Percentiles rank a stretch among this genome's conserved stretches.
Evolutionary conservation across 23 red algal genomes (phyloP).

Genomic region (Pyropia yezoensis): DNA sequence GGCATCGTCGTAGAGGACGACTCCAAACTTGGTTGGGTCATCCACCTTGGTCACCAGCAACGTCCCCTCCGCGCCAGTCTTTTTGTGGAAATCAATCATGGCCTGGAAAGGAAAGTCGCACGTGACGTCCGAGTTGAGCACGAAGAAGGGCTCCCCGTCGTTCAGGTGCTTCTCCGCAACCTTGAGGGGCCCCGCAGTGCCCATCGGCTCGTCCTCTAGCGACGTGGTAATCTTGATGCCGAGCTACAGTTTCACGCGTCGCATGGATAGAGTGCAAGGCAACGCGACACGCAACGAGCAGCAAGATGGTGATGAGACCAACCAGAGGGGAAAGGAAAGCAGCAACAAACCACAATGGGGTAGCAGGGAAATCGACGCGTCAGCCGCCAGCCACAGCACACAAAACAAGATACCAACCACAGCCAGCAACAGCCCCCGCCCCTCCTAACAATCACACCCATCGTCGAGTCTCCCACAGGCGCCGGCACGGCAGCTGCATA

Average conservation of each 20-base stretch:
- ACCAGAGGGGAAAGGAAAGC: no score
- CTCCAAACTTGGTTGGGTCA: conserved; percentile 89
- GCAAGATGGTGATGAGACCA: no score
- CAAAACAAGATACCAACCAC: no score
- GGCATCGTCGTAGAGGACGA: conserved; percentile 84
- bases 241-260: conserved; percentile 10
- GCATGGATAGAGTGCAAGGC: no score
- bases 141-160: conserved; percentile 99
- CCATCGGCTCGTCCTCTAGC: conserved; percentile 85
- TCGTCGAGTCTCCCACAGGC: no score
- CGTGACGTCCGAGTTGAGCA: conserved; percentile 95
- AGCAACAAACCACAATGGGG: no score
- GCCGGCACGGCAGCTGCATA: no score
- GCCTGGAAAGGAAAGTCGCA: conserved; percentile 79
- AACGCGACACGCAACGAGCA: no score
- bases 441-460: no score
- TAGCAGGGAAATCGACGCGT: no score
- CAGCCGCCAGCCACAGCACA: no score
- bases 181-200: conserved; percentile 96
- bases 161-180: conserved; percentile 85
- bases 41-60: conserved; percentile 86
- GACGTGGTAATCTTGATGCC: conserved; percentile 98
- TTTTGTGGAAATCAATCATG: conserved; percentile 85
- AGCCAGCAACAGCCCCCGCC: no score
- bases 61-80: conserved; percentile 61